Conservation (phyloP, 2,329 filamentous ascomycete genomes). For the Cadophora sp. region DNA sequence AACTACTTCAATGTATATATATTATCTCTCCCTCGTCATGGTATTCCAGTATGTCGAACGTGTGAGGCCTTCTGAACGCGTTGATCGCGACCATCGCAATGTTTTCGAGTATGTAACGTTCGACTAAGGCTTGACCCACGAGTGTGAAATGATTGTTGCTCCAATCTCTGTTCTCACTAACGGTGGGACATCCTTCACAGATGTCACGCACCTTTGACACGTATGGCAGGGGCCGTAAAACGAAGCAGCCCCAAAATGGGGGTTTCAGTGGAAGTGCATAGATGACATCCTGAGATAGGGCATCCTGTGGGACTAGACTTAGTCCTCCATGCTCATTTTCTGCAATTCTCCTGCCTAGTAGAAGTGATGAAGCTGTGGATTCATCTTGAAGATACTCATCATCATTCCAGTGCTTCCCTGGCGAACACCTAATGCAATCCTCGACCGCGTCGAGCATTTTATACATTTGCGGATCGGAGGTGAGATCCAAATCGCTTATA, state of each 20-base stretch:
- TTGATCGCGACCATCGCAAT: not conserved
- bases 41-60: too few relatives aligned
- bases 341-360: not conserved
- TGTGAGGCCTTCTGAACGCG: not conserved
- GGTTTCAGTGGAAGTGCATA: not conserved
- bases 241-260: not conserved
- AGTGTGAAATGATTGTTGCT: not conserved
- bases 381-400: too few relatives aligned
- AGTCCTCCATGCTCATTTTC: not conserved
- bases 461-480: too few relatives aligned
- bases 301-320: not conserved
- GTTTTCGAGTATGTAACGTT: not conserved
- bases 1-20: too few relatives aligned
- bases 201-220: not conserved
- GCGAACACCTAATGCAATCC: too few relatives aligned
- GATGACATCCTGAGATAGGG: not conserved
- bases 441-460: not conserved
- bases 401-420: too few relatives aligned
- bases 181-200: not conserved
- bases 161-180: not conserved
- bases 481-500: too few relatives aligned
- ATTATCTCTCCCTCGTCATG: too few relatives aligned
- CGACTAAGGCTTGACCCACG: not conserved
- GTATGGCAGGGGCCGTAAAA: not conserved
- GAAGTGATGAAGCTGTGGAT: too few relatives aligned